phyloP scores from a whole-genome alignment of 148 eudicot species.

The Camellia lanceoleosa region DNA sequence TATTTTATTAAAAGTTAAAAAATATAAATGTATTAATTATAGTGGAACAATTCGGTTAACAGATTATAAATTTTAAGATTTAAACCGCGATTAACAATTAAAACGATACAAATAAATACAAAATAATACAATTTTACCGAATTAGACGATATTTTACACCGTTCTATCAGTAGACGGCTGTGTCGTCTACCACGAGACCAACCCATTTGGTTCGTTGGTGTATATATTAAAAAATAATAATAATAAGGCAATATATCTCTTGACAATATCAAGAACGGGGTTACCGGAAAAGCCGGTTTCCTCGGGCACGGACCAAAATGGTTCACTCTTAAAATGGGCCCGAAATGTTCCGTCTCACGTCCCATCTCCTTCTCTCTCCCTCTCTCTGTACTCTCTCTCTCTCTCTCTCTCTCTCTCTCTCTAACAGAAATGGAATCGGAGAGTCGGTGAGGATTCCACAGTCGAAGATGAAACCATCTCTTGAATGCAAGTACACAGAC shows the following conservation, averaged over 20 bases:
- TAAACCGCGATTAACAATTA: no score
- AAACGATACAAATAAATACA: no score
- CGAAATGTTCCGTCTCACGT: conserved; percentile 7
- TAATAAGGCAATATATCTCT: not conserved
- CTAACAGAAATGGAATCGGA: not conserved
- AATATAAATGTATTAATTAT: no score
- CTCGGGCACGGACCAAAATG: conserved; percentile 6
- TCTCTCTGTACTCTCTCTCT: conserved; percentile 2
- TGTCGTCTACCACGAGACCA: not conserved
- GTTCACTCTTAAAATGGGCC: not conserved
- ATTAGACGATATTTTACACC: no score
- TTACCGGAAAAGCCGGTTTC: conserved; percentile 7
- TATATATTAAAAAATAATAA: no score
- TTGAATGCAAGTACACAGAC: not conserved
- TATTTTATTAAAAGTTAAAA: no score
- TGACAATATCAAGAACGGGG: not conserved
- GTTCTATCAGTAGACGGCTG: not conserved
- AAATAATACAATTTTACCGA: no score
- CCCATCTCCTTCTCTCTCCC: conserved; percentile 16
- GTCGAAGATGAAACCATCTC: not conserved
- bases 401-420: conserved; percentile 3
- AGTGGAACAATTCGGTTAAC: no score
- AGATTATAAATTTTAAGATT: no score
- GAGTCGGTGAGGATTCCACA: not conserved
- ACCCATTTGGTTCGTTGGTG: no score